Evolutionary conservation across 495 filamentous ascomycete species (phyloP), one percentile per base, ranked within the genome.

Genomic region (Penicillium argentinense): DNA sequence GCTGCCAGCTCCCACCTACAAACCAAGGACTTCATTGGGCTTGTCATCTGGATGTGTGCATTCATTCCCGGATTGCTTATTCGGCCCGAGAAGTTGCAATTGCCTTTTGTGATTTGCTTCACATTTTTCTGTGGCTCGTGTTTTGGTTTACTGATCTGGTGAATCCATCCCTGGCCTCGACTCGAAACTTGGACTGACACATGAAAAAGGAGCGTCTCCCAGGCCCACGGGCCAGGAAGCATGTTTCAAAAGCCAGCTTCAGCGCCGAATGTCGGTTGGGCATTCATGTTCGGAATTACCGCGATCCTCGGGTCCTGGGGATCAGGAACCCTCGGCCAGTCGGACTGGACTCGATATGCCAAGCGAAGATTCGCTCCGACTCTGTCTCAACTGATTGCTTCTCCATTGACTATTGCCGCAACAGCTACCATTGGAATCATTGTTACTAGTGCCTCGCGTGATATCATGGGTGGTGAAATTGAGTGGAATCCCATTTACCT

Each of bases 11-110:
- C 45, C n/a, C 45, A 47, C 22, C 45, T 47, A 4, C 22, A 39
- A 32, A 47, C 45, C 24, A 47, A 47, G 9, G 45, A 47, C 45
- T 47, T 47, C 5, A 47, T 47, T 17, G 45, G 45, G 4, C 22
- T 47, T n/a, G 9, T 47, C 5, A 47, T 47, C 14, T 47, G 45
- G 45, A 30, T 47, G 25, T 26, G 32, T 7, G 45, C 34, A 18
- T 47, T 47, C 24, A 40, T 47, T 2, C 45, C 45, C 8, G 25
- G 33, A 1, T 22, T 47, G 5, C 30, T 47, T 9, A 47, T 47
- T 13, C 45, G 32, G 2, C 45, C 45, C 3, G 45, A 47, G 25
- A 39, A 32, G 8, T 16, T 47, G 9, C 45, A 47, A 17, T 22
- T 47, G 7, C 45, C 45, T 14, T 47, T 47, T 22, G n/a, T 33